Evolutionary conservation across 345 rosid genomes (phyloP), one percentile per base, ranked within the genome.

Genomic region (Bruguiera parviflora): DNA sequence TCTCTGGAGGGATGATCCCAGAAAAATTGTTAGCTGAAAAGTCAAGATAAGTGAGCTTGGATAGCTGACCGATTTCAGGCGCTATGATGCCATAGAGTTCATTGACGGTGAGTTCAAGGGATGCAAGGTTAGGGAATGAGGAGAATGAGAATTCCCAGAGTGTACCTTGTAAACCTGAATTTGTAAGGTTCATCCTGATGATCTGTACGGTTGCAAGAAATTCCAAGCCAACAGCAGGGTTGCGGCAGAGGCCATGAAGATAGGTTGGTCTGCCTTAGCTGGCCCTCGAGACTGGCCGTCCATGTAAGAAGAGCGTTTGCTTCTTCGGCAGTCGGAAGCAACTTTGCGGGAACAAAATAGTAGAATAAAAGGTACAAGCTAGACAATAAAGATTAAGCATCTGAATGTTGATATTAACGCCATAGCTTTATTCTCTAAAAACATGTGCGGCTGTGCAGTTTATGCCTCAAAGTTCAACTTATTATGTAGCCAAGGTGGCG

Each of bases 271-370:
- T 67, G 63, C 35, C 19, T 31, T 19, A 43, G 16, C 1, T 57
- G 66, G 64, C 56, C 55, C 2, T 25, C 16, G 52, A 81, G 75
- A 63, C 66, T 78, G 9, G 74, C 51, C 58, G 61, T 75, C 85
- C 85, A 79, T 28, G 65, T 61, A 35, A 78, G 75, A 27, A 82
- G 77, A 22, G 79, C 75, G 1, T 29, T 10, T 21, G 61, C 76
- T 63, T 76, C 76, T 5, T 66, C 49, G 1, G 15, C 4, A 22
- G 24, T 52, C 49, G 18, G 64, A 56, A 29, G 61, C 43, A 53
- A 65, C 66, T 22, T 10, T 32, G 20, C 49, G 28, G 19, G n/a
- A 68, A 59, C 69, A 56, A 20, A 31, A 15, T 35, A 43, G 27
- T 6, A 61, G 22, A 47, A 60, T 8, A 58, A 59, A 16, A 10